These are phyloP conservation scores for Saccharomycopsis olivae DNA, from an alignment of 805 yeast genomes.

Conservation along the genomic window DNA sequence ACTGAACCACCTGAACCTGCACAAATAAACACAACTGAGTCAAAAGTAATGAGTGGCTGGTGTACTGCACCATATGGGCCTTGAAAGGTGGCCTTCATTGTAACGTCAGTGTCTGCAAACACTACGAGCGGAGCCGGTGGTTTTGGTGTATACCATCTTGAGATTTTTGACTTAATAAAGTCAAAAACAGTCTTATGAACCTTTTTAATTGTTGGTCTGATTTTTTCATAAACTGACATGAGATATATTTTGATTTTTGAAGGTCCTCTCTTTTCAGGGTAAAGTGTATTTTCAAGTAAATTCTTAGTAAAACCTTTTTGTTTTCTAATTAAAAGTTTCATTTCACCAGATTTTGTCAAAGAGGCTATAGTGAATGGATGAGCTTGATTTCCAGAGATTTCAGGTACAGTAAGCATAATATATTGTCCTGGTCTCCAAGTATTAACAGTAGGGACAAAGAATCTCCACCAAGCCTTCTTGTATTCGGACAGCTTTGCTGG, in stretches of 20 bases:
- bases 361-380: constrained; percentile 41
- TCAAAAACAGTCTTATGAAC: neutral
- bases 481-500: constrained; percentile 21
- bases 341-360: constrained; percentile 28
- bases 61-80: constrained; percentile 39
- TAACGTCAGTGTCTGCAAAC: constrained; percentile 1
- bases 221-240: neutral
- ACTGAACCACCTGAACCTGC: constrained; percentile 40
- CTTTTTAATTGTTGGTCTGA: neutral
- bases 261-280: too few species aligned
- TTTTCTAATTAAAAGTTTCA: constrained; percentile 31
- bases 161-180: too few species aligned
- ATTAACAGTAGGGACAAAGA: constrained; percentile 28
- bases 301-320: constrained; percentile 35
- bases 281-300: constrained; percentile 22
- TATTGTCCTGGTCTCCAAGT: constrained; percentile 42
- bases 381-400: constrained; percentile 29
- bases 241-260: neutral
- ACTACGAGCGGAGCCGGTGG: neutral
- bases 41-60: constrained; percentile 34
- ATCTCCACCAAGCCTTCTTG: constrained; percentile 23
- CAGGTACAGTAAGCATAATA: constrained; percentile 31
- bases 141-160: neutral
- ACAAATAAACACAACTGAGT: constrained; percentile 28
- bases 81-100: constrained; percentile 28